Evolutionary conservation across 306 rosid genomes (phyloP), one percentile per base, ranked within the genome.

Genomic region (Canavalia ensiformis): DNA sequence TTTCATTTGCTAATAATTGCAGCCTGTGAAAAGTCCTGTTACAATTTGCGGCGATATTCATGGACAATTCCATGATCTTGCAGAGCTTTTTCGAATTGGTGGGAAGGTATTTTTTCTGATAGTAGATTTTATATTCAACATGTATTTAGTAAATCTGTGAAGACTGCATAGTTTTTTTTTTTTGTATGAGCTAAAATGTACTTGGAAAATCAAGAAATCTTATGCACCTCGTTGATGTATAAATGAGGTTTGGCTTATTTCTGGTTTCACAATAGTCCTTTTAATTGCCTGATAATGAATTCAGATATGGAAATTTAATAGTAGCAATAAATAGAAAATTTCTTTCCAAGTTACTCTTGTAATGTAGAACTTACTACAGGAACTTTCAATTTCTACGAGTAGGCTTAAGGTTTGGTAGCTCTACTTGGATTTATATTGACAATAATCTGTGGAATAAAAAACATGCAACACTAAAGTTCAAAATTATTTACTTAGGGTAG

Each of bases 11-110:
- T 69, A 54, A 39, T 66, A 51, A 34, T 75, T 90, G 87, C 98
- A 95, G 97, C 99, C 98, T 35, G 98, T 93, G 75, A 95, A 89
- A 82, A 90, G 99, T 74, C 99, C 99, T 58, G 97, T 95, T 29
- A 95, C 98, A 44, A 95, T 93, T 29, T 95, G 98, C 57, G 99
- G 99, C 75, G 98, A 93, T 90, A 95, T 95, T 87, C 99, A 95
- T 28, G 99, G 99, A 68, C 97, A 95, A 49, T 95, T 95, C 81
- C 99, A 95, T 75, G 99, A 95, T 85, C 99, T 95, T 82, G 97
- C 99, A 1, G 98, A 95, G 88, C 99, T 95, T 69, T 93, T 95
- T 74, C 97, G 96, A 81, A 95, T 95, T 82, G 97, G 99, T 72
- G 98, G 98, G 64, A 95, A 91, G 99, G 99, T 93, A 93, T 69